Base-by-base conservation (phyloP, 164 flowering plant species). In the Dillenia suffruticosa region DNA sequence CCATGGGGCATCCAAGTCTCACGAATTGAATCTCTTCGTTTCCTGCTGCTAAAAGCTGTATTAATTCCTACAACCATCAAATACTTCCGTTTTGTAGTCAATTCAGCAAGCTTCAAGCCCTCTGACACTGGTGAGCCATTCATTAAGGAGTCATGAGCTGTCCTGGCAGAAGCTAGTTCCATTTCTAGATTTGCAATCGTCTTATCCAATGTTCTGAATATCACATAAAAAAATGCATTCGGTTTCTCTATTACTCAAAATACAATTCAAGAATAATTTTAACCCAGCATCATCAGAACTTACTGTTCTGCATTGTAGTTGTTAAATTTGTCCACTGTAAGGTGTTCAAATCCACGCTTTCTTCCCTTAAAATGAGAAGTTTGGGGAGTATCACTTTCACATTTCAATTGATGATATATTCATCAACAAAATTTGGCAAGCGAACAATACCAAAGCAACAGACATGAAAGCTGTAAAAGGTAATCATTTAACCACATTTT, bases 1-100 rank as follows among this genome's bases (percentile, higher is more conserved):
- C 97, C 97, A 81, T 78, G 84, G 54, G 88, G 92, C 89, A 90
- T 86, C 97, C 97, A 90, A 47, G 92, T 88, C 19, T 73, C 80
- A 73, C 97, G 90, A 67, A 88, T 74, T 17, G 96, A 85, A 69
- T 90, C 92, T 79, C 96, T 82, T 70, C 94, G 77, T 56, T 83
- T 90, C 47, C 87, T 71, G 77, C 96, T 87, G 67, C 74, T 87
- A 70, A 89, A 89, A 51, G 89, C 92, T 61, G 91, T 89, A 59
- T 90, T 87, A 40, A 86, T 86, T 32, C 96, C 96, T 44, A 90
- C 63, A 19, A 90, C 88, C 90, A 88, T 83, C 26, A 83, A 70
- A 70, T 88, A 86, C 73, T 82, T 86, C 64, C 81, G 79, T 60
- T 76, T 82, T 9, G 51, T 44, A 51, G 66, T 55, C 62, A 79